A percentile compares a stretch with the other conserved stretches of the same genome.
Conservation (phyloP, 345 rosid genomes). For the Pugionium dolabratum region DNA sequence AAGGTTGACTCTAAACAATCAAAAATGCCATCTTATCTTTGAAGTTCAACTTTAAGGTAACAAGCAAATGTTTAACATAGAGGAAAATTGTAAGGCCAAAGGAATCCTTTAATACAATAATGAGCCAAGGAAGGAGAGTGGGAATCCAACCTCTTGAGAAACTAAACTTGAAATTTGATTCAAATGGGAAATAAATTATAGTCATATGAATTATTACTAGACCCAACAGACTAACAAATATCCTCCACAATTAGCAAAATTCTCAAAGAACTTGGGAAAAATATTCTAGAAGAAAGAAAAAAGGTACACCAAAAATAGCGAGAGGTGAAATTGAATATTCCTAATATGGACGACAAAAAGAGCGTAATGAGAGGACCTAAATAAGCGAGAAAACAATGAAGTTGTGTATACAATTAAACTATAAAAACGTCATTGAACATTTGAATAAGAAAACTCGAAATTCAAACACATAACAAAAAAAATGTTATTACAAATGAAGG, state of each 20-base stretch:
- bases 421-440: conserved; percentile 31
- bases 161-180: too few relatives aligned
- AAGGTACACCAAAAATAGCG: conserved; percentile 26
- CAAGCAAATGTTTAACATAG: too few relatives aligned
- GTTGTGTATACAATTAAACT: conserved; percentile 24
- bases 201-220: too few relatives aligned
- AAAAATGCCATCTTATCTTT: too few relatives aligned
- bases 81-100: too few relatives aligned
- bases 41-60: too few relatives aligned
- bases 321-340: conserved; percentile 29
- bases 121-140: too few relatives aligned
- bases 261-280: conserved; percentile 7
- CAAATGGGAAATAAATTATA: too few relatives aligned
- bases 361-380: conserved; percentile 37
- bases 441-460: conserved; percentile 7
- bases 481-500: conserved; percentile 16
- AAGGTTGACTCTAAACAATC: too few relatives aligned
- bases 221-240: conserved; percentile 1
- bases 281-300: background rate
- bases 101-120: too few relatives aligned
- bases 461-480: conserved; percentile 5
- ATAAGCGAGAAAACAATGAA: conserved; percentile 30
- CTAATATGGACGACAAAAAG: conserved; percentile 38
- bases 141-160: too few relatives aligned
- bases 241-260: conserved; percentile 13